phyloP scores from a whole-genome alignment of 129 eudicot genomes.

The Oenanthe sinensis region DNA sequence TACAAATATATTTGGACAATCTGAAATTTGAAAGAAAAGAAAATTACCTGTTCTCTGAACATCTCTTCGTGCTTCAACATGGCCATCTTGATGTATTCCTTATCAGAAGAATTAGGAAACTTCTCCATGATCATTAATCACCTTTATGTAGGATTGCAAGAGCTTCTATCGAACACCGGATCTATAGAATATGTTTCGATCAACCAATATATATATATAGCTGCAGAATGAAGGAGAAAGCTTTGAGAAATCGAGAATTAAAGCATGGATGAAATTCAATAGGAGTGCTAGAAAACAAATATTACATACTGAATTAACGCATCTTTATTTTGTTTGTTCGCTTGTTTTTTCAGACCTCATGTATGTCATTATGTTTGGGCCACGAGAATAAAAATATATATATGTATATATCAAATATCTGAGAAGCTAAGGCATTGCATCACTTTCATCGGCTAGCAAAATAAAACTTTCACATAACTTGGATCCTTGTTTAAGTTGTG shows the following conservation, averaged over 20 bases:
- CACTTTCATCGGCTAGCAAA: conserved; percentile 23
- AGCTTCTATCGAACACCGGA: conserved; percentile 25
- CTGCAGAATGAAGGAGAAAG: conserved; percentile 6
- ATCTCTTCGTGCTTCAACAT: conserved; percentile 92
- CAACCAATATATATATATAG: background rate
- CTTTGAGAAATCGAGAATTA: background rate
- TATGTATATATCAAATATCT: conserved; percentile 16
- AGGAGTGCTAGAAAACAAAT: background rate
- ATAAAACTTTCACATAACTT: conserved; percentile 10
- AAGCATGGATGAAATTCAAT: background rate
- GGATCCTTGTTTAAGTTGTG: conserved; percentile 7
- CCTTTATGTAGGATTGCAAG: background rate
- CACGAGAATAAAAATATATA: conserved; percentile 15
- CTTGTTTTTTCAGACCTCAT: conserved; percentile 6
- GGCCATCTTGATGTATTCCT: conserved; percentile 92
- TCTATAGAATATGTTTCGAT: background rate
- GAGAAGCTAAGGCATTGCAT: conserved; percentile 6
- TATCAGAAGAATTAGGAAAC: conserved; percentile 51
- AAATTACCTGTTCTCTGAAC: conserved; percentile 79
- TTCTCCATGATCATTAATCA: conserved; percentile 46
- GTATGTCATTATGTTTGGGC: conserved; percentile 19
- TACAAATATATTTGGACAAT: background rate
- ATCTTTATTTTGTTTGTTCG: background rate
- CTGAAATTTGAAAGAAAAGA: background rate
- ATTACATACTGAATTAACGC: background rate